Percentiles rank a stretch among this genome's conserved stretches.
phyloP scores from a whole-genome alignment of 2,329 filamentous ascomycete genomes.

The Leptoxyphium fumago region DNA sequence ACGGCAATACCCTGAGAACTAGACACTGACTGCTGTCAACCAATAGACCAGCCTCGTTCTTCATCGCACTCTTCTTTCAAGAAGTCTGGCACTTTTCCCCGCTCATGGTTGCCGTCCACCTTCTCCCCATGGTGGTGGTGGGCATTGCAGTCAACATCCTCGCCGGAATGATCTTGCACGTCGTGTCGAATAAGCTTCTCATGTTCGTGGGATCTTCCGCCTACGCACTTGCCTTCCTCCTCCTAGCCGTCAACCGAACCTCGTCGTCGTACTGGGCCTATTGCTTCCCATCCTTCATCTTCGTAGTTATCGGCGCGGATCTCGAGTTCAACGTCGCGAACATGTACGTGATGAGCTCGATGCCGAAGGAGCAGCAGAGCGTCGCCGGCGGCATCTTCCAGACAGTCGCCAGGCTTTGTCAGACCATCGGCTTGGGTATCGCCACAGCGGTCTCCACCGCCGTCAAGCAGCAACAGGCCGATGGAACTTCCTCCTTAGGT shows the following conservation, averaged over 20 bases:
- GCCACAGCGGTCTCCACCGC: conserved; percentile 46
- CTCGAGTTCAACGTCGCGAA: conserved; percentile 59
- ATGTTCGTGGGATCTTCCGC: conserved; percentile 37
- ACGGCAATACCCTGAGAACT: not conserved
- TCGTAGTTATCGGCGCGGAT: conserved; percentile 52
- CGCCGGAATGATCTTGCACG: conserved; percentile 46
- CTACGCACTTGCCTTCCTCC: conserved; percentile 32
- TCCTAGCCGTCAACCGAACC: conserved; percentile 42
- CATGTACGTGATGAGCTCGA: conserved; percentile 56
- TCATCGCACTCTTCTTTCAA: conserved; percentile 52
- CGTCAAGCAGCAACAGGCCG: conserved; percentile 16
- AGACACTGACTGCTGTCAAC: no score
- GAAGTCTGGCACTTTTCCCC: conserved; percentile 37
- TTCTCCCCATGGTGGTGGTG: conserved; percentile 51
- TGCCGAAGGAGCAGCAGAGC: conserved; percentile 48
- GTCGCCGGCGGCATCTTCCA: conserved; percentile 55
- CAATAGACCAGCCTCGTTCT: conserved; percentile 11
- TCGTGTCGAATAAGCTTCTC: conserved; percentile 48
- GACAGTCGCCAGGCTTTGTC: conserved; percentile 46
- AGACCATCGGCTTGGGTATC: conserved; percentile 46
- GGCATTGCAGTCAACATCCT: conserved; percentile 50
- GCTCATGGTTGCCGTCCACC: conserved; percentile 44
- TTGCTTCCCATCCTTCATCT: conserved; percentile 44
- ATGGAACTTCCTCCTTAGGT: conserved; percentile 7
- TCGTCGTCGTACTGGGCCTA: conserved; percentile 50